Conservation (phyloP, 768 basidiomycete genomes). For the Suillus occidentalis region DNA sequence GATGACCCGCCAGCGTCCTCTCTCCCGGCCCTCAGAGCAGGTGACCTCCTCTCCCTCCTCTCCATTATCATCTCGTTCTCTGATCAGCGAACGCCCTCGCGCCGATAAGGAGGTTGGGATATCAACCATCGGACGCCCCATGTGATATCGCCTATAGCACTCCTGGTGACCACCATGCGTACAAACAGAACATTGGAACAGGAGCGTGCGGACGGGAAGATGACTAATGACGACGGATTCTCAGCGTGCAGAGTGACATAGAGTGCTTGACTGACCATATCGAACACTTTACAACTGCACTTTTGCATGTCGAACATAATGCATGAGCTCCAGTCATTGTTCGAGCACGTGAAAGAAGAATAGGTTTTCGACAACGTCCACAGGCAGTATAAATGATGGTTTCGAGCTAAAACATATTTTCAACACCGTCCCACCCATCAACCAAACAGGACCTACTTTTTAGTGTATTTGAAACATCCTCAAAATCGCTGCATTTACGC, state of each 20-base stretch:
- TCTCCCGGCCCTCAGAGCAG: slow-evolving; percentile 9
- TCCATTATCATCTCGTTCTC: slow-evolving; percentile 17
- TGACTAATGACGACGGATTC: slow-evolving; percentile 45
- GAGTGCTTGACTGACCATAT: slow-evolving; percentile 59
- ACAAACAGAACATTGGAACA: slow-evolving; percentile 77
- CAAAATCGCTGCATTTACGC: slow-evolving; percentile 58
- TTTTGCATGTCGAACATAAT: slow-evolving; percentile 58
- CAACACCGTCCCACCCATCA: not conserved
- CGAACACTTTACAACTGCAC: slow-evolving; percentile 51
- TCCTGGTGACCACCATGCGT: slow-evolving; percentile 79
- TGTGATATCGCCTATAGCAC: slow-evolving; percentile 72
- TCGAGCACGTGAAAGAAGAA: slow-evolving; percentile 39
- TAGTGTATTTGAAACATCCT: slow-evolving; percentile 54
- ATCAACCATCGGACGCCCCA: slow-evolving; percentile 54
- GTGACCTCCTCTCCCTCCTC: slow-evolving; percentile 15
- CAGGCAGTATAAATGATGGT: slow-evolving; percentile 73
- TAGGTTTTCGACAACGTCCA: slow-evolving; percentile 65
- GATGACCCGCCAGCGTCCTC: slow-evolving; percentile 45
- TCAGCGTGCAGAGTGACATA: not conserved
- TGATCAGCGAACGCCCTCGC: slow-evolving; percentile 26
- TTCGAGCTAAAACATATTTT: slow-evolving; percentile 48
- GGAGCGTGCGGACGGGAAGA: slow-evolving; percentile 67
- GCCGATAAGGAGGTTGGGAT: slow-evolving; percentile 23
- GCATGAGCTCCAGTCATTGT: slow-evolving; percentile 45
- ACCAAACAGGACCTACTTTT: slow-evolving; percentile 41